phyloP scores from a whole-genome alignment of 2,329 filamentous ascomycete species.

The Aspergillus sp. region DNA sequence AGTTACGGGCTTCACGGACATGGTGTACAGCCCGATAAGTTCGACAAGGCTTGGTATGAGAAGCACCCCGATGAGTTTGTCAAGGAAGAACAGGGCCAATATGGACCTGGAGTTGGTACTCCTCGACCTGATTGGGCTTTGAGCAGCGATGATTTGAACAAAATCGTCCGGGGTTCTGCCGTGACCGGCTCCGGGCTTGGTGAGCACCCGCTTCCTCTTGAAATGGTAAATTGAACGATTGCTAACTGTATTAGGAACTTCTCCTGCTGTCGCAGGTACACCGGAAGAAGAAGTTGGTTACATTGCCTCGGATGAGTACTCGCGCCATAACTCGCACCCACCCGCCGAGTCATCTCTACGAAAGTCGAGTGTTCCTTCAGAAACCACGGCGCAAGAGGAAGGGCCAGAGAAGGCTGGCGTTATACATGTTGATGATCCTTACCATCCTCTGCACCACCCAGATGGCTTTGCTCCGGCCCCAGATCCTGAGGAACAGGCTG shows the following conservation, averaged over 20 bases:
- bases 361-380: conserved; percentile 45
- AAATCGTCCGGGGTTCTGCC: conserved; percentile 71
- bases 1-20: conserved; percentile 94
- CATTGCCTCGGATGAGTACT: conserved; percentile 78
- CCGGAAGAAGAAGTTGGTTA: conserved; percentile 90
- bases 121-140: conserved; percentile 71
- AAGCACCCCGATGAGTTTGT: conserved; percentile 79
- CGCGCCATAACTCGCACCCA: conserved; percentile 55
- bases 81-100: conserved; percentile 67
- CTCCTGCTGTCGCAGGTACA: conserved; percentile 61
- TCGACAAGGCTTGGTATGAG: conserved; percentile 87
- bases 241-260: conserved; percentile 52
- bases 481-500: conserved; percentile 46
- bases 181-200: conserved; percentile 48
- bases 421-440: conserved; percentile 73
- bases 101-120: conserved; percentile 54
- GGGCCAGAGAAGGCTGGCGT: conserved; percentile 33
- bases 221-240: not conserved
- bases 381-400: conserved; percentile 33
- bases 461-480: conserved; percentile 48
- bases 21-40: conserved; percentile 71
- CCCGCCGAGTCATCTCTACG: conserved; percentile 49
- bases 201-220: conserved; percentile 29
- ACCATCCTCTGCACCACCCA: conserved; percentile 36
- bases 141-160: conserved; percentile 86